Percentiles rank a stretch among this genome's conserved stretches.
Conservation (phyloP, 2,329 filamentous ascomycete species). For the Zymoseptoria ardabiliae region DNA sequence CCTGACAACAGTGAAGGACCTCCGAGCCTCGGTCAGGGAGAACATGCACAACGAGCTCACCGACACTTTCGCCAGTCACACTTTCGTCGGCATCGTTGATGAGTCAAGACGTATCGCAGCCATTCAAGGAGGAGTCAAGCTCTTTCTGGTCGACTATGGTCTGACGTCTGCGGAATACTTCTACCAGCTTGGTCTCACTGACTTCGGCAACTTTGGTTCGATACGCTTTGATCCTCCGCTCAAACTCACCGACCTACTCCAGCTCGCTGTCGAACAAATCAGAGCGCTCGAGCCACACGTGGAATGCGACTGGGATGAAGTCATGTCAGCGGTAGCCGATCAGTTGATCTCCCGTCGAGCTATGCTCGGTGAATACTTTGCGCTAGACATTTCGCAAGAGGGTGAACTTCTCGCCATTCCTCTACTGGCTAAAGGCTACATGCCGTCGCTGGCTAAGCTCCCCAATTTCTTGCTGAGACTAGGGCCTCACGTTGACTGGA, state of each 20-base stretch:
- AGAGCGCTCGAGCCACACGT: constrained; percentile 34
- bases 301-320: constrained; percentile 56
- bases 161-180: constrained; percentile 80
- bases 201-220: constrained; percentile 88
- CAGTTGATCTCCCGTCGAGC: constrained; percentile 69
- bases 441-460: constrained; percentile 75
- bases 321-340: constrained; percentile 57
- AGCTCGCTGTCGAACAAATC: constrained; percentile 66
- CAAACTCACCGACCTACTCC: constrained; percentile 61
- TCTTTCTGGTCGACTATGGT: constrained; percentile 91
- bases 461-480: constrained; percentile 81
- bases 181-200: constrained; percentile 88
- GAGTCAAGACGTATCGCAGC: constrained; percentile 79
- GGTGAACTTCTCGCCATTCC: constrained; percentile 76
- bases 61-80: constrained; percentile 79
- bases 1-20: constrained; percentile 75
- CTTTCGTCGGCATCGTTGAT: constrained; percentile 90
- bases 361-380: constrained; percentile 92
- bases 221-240: constrained; percentile 76
- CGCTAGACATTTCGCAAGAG: constrained; percentile 68
- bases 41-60: constrained; percentile 78
- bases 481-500: constrained; percentile 84
- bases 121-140: constrained; percentile 83
- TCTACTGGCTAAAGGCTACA: constrained; percentile 81
- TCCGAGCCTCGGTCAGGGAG: constrained; percentile 73